These are phyloP conservation scores for Dictyostelium intermedium DNA, from an alignment of 78 protist species.

Conservation along the genomic window DNA sequence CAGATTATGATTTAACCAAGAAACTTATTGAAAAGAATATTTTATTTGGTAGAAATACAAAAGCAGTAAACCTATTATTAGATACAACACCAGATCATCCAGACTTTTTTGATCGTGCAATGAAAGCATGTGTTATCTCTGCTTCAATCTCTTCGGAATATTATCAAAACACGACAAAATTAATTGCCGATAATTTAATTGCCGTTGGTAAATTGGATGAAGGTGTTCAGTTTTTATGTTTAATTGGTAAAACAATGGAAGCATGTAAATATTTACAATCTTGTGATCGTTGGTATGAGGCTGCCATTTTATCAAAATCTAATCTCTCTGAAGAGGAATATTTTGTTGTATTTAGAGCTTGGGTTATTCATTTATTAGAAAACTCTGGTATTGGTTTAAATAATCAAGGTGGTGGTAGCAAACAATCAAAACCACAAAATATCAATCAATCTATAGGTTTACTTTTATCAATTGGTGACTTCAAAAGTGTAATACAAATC, in stretches of 20 bases:
- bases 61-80: slow-evolving; percentile 31
- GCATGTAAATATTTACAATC: slow-evolving; percentile 74
- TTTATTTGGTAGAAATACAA: slow-evolving; percentile 20
- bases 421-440: neutral
- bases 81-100: slow-evolving; percentile 72
- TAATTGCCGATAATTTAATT: slow-evolving; percentile 68
- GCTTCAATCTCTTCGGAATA: slow-evolving; percentile 45
- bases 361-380: slow-evolving; percentile 33
- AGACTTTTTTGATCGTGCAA: slow-evolving; percentile 51
- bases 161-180: slow-evolving; percentile 48
- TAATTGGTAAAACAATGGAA: slow-evolving; percentile 66
- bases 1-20: slow-evolving; percentile 20
- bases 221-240: slow-evolving; percentile 78
- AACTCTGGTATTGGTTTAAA: neutral
- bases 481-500: slow-evolving; percentile 38
- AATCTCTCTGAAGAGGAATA: slow-evolving; percentile 52
- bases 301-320: slow-evolving; percentile 57
- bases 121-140: slow-evolving; percentile 68
- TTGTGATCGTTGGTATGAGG: slow-evolving; percentile 71
- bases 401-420: neutral
- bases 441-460: neutral
- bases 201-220: slow-evolving; percentile 72
- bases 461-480: slow-evolving; percentile 54
- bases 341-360: slow-evolving; percentile 7
- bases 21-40: slow-evolving; percentile 42